Percentiles rank a stretch among this genome's conserved stretches.
Conservation (phyloP, 2,329 filamentous ascomycete genomes). For the Stachybotrys echinatus region DNA sequence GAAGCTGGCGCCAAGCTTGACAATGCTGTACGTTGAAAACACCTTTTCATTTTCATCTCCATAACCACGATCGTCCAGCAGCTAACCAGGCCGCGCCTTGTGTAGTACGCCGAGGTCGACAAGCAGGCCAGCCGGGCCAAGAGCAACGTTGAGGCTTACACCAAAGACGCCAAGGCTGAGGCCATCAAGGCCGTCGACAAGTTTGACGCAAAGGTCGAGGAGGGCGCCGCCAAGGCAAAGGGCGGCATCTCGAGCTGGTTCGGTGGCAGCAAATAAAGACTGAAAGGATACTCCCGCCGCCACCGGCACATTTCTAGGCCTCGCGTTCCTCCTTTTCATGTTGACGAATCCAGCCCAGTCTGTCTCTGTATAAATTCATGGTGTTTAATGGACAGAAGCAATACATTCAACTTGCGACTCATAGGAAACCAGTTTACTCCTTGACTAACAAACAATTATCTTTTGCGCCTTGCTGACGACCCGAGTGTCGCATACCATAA, state of each 20-base stretch:
- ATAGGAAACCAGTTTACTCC: not conserved
- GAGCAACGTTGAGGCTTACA: conserved; percentile 52
- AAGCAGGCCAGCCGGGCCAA: conserved; percentile 57
- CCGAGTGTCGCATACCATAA: not conserved
- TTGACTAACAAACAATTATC: not conserved
- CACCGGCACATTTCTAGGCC: not conserved
- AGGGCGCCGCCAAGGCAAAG: conserved; percentile 77
- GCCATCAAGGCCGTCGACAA: conserved; percentile 71
- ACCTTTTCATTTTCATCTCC: not conserved
- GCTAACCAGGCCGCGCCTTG: not conserved
- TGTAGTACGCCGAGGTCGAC: conserved; percentile 51
- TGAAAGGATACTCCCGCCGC: not conserved
- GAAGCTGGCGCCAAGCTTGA: conserved; percentile 62
- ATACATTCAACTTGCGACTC: not conserved
- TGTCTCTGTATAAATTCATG: not conserved
- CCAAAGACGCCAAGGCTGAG: conserved; percentile 59
- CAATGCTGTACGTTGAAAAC: conserved; percentile 58
- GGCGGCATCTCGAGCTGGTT: conserved; percentile 83
- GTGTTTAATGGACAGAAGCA: not conserved
- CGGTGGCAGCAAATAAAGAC: conserved; percentile 43
- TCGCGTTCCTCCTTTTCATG: no score
- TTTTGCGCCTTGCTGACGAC: not conserved
- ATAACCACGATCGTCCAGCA: no score
- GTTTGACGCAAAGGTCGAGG: conserved; percentile 77
- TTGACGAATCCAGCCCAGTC: not conserved